Evolutionary conservation across 2,329 filamentous ascomycete genomes (phyloP).

Genomic region (Lasiodiplodia gonubiensis): DNA sequence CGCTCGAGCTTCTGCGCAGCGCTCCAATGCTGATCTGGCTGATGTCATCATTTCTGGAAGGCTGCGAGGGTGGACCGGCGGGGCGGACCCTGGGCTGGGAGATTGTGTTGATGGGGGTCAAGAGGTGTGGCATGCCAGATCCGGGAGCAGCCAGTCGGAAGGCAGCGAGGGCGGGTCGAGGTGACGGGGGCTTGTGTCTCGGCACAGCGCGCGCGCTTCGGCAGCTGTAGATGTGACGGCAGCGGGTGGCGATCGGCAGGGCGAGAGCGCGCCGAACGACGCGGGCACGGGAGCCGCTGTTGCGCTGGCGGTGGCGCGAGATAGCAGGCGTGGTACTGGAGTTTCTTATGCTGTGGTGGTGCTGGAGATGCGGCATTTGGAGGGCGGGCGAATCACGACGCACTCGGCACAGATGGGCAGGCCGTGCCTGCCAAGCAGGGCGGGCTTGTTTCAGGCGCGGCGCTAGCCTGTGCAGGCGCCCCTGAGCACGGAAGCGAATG

Average conservation of each 20-base stretch:
- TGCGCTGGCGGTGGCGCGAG: background rate
- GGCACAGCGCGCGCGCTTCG: slow-evolving; percentile 22
- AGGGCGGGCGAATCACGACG: background rate
- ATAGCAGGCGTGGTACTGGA: slow-evolving; percentile 15
- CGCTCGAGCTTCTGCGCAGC: background rate
- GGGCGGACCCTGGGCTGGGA: slow-evolving; percentile 7
- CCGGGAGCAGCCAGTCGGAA: slow-evolving; percentile 8
- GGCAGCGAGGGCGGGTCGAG: background rate
- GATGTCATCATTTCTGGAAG: slow-evolving; percentile 19
- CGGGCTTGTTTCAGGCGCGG: slow-evolving; percentile 12
- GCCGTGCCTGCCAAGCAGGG: slow-evolving; percentile 18
- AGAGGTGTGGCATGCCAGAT: slow-evolving; percentile 9
- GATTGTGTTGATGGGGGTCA: slow-evolving; percentile 2
- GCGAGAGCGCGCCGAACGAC: background rate
- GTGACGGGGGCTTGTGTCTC: slow-evolving; percentile 14
- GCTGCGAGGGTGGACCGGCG: slow-evolving; percentile 6
- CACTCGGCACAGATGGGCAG: slow-evolving; percentile 1
- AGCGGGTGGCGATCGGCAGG: background rate
- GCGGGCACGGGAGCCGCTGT: background rate
- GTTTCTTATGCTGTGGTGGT: slow-evolving; percentile 4
- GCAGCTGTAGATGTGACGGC: background rate
- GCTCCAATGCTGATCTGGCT: background rate
- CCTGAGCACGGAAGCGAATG: slow-evolving; percentile 4
- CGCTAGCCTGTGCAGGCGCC: slow-evolving; percentile 12
- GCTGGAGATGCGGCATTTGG: background rate